phyloP scores from a whole-genome alignment of 2,329 filamentous ascomycete species.

The Colletotrichum acutatum region DNA sequence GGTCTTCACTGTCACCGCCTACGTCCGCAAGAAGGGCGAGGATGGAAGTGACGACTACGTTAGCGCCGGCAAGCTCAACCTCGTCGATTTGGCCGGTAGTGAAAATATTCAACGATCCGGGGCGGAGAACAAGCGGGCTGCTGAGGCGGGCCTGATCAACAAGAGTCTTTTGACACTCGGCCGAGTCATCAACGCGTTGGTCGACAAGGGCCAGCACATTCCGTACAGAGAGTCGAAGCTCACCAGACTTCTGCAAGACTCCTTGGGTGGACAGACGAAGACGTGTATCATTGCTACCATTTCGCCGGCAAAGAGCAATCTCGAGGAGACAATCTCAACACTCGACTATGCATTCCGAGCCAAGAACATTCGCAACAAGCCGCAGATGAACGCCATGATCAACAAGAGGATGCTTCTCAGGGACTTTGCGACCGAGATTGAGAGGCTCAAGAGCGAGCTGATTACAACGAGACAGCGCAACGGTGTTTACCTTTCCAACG shows the following conservation, averaged over 20 bases:
- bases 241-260: slow-evolving; percentile 79
- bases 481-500: slow-evolving; percentile 91
- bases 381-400: slow-evolving; percentile 90
- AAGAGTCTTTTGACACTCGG: slow-evolving; percentile 96
- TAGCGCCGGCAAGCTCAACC: slow-evolving; percentile 91
- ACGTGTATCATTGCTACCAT: slow-evolving; percentile 99
- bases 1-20: slow-evolving; percentile 94
- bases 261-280: slow-evolving; percentile 92
- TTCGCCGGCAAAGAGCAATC: slow-evolving; percentile 91
- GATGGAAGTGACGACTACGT: slow-evolving; percentile 91
- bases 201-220: slow-evolving; percentile 90
- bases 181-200: slow-evolving; percentile 95
- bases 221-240: slow-evolving; percentile 95
- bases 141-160: slow-evolving; percentile 97
- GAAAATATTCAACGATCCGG: slow-evolving; percentile 98
- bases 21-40: slow-evolving; percentile 83
- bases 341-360: slow-evolving; percentile 97
- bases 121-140: slow-evolving; percentile 96
- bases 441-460: slow-evolving; percentile 92
- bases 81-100: slow-evolving; percentile 96
- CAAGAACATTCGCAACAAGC: slow-evolving; percentile 99
- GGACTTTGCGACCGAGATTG: slow-evolving; percentile 92
- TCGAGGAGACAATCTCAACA: slow-evolving; percentile 98
- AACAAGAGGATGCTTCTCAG: slow-evolving; percentile 92
- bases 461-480: slow-evolving; percentile 94